Base-by-base conservation (phyloP, 805 yeast species). In the Candida nitratophila region DNA sequence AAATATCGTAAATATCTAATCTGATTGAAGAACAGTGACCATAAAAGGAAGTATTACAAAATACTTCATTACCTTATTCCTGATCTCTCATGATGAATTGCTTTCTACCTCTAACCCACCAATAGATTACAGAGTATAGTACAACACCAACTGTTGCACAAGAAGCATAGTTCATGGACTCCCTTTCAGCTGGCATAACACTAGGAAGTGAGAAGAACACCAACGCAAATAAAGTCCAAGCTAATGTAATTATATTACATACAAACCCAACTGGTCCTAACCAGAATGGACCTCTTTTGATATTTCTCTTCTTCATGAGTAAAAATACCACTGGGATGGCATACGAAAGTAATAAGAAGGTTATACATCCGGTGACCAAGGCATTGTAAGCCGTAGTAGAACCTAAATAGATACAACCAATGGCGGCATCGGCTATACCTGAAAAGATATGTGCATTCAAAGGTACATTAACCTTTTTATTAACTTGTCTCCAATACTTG, bases 231-330 rank as follows among this genome's bases (percentile, higher is more conserved):
- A 71, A 40, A 0, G 86, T 70, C 85, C 87, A 83, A 3, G 59
- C 50, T 4, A 81, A 46, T 15, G 76, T 64, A 2, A 81, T 73
- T 21, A 70, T 52, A 55, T 81, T 80, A 41, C 74, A 61, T 40
- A 76, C 48, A 1, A 64, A 52, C 2, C 87, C 87, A 44, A 76
- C 40, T 43, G 67, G 65, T 4, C 85, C 84, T 43, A 74, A 54
- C 84, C 87, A 81, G 61, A 78, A 81, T 32, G 84, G 86, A 36
- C 88, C 88, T 56, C 70, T 81, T 48, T 57, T 65, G 48, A 79
- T 75, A 47, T 63, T 71, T 66, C 82, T 71, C 27, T 79, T 82
- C 50, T 61, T 70, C 47, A 55, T 48, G 41, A 78, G 58, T 42
- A 75, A 60, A 51, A 75, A 78, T 4, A 63, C 53, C 17, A 71